Evolutionary conservation across 1,139 yeast genomes (phyloP).

Genomic region (Debaryomycetaceae sp.): DNA sequence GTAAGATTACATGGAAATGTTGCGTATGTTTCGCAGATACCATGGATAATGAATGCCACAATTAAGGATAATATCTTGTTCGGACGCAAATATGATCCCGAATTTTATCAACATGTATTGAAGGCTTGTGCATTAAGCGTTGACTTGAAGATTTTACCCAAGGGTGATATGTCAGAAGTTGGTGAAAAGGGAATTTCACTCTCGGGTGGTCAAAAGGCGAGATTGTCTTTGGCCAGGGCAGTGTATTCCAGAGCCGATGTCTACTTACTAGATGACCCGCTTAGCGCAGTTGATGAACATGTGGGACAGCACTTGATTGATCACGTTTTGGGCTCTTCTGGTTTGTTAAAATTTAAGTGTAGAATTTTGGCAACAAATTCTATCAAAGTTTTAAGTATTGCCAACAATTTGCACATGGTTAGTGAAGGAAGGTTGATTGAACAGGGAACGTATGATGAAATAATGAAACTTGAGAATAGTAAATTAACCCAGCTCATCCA

Average conservation of each 20-base stretch:
- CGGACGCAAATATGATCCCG: constrained; percentile 81
- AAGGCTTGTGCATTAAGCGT: constrained; percentile 86
- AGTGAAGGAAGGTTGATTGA: constrained; percentile 76
- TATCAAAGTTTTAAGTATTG: constrained; percentile 77
- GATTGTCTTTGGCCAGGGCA: constrained; percentile 89
- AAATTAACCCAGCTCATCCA: constrained; percentile 60
- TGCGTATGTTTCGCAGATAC: constrained; percentile 86
- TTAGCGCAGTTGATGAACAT: constrained; percentile 94
- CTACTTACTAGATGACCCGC: constrained; percentile 74
- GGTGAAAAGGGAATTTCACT: constrained; percentile 97
- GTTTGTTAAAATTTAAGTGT: constrained; percentile 73
- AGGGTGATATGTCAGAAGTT: constrained; percentile 87
- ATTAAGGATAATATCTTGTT: constrained; percentile 86
- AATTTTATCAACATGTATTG: constrained; percentile 72
- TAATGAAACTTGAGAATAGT: constrained; percentile 50
- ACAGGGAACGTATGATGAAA: constrained; percentile 65
- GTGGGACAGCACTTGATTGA: constrained; percentile 71
- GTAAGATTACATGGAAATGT: constrained; percentile 73
- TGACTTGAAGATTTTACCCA: constrained; percentile 75
- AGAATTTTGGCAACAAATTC: constrained; percentile 86
- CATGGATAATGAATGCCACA: constrained; percentile 96
- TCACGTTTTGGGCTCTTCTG: constrained; percentile 66
- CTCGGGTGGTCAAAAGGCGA: constrained; percentile 97
- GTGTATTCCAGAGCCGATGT: constrained; percentile 94
- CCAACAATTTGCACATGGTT: constrained; percentile 70